Percentiles rank a stretch among this genome's conserved stretches.
Evolutionary conservation across 495 filamentous ascomycete genomes (phyloP).

Genomic region (Amniculicola lignicola): DNA sequence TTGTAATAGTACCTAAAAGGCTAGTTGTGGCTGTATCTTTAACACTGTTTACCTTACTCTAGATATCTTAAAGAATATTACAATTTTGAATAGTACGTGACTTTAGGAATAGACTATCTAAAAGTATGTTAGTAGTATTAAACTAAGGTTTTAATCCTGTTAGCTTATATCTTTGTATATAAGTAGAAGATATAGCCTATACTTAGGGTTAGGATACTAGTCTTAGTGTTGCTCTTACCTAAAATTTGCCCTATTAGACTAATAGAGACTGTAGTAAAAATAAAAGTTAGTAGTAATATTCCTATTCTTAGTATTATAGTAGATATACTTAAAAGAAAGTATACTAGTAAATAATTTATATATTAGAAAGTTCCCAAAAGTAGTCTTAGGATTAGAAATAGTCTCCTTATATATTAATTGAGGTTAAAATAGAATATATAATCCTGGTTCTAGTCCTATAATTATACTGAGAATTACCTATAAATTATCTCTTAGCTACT

Average conservation of each 20-base stretch:
- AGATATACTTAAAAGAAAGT: background rate
- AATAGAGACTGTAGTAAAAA: background rate
- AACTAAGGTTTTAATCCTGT: background rate
- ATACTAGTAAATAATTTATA: background rate
- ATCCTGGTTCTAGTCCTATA: too few relatives aligned
- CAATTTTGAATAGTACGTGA: too few relatives aligned
- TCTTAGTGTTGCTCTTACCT: background rate
- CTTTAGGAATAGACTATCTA: background rate
- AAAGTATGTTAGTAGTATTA: background rate
- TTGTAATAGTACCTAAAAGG: background rate
- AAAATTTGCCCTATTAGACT: background rate
- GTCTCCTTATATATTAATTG: too few relatives aligned
- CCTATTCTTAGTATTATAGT: background rate
- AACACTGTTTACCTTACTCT: background rate
- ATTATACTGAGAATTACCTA: too few relatives aligned
- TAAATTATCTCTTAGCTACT: too few relatives aligned
- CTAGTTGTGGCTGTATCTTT: background rate
- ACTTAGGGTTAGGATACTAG: background rate
- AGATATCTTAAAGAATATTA: constrained; percentile 1
- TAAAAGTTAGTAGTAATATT: background rate
- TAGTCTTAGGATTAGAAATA: background rate
- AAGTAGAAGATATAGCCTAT: background rate
- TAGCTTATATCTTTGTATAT: background rate
- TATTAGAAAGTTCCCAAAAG: background rate
- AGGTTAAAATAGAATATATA: too few relatives aligned